phyloP scores from a whole-genome alignment of 2,329 filamentous ascomycete species.

The Colletotrichum agaves region DNA sequence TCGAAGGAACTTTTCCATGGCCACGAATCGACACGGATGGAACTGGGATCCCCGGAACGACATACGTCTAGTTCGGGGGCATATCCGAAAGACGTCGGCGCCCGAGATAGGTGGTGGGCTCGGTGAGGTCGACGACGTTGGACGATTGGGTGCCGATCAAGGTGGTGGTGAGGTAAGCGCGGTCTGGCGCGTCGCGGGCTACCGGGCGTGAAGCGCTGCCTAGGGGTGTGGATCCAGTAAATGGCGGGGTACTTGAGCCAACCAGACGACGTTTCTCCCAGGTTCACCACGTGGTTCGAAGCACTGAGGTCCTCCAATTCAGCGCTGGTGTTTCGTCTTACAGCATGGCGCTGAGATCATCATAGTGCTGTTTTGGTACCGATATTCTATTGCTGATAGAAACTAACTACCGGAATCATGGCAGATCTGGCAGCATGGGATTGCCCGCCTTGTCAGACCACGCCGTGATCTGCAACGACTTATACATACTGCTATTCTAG shows the following conservation, averaged over 20 bases:
- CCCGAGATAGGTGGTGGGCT: not conserved
- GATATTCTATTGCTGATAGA: no score
- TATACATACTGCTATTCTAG: constrained; percentile 15
- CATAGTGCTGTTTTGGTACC: no score
- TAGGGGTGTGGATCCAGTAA: constrained; percentile 37
- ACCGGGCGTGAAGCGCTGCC: not conserved
- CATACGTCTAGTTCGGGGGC: constrained; percentile 22
- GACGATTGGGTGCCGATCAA: constrained; percentile 19
- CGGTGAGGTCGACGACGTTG: constrained; percentile 16
- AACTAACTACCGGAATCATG: not conserved
- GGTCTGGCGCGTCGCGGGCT: constrained; percentile 24
- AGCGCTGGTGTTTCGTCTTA: constrained; percentile 2
- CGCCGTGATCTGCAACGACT: not conserved
- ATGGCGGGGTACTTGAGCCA: constrained; percentile 37
- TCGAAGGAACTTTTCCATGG: constrained; percentile 92
- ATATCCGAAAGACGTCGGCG: constrained; percentile 8
- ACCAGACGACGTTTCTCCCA: constrained; percentile 29
- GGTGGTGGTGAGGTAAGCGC: constrained; percentile 34
- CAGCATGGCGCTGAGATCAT: not conserved
- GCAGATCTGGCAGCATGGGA: not conserved
- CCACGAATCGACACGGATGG: constrained; percentile 7
- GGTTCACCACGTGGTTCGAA: constrained; percentile 34
- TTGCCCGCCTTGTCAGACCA: not conserved
- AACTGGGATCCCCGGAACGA: constrained; percentile 6
- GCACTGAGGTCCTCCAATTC: constrained; percentile 1